Evolutionary conservation across 139 green algal species (phyloP).

Genomic region (Micractinium conductrix): DNA sequence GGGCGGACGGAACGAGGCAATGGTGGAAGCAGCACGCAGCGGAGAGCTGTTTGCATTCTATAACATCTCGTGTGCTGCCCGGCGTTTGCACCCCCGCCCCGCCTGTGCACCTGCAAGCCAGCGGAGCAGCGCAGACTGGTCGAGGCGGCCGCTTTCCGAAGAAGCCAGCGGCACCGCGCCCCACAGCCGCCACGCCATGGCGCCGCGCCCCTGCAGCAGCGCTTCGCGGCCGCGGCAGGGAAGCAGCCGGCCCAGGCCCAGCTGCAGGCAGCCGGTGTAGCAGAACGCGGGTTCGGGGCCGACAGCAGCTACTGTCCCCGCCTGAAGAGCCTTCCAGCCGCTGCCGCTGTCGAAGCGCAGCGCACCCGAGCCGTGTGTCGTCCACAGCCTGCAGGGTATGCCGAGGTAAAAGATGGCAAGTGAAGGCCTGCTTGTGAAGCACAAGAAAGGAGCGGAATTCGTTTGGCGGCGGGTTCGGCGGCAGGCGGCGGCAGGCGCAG

Average conservation of each 20-base stretch:
- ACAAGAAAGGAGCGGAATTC: background rate
- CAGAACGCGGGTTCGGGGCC: background rate
- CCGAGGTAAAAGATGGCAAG: too few relatives aligned
- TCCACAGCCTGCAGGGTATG: constrained; percentile 3
- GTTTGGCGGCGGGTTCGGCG: too few relatives aligned
- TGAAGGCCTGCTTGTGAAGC: background rate
- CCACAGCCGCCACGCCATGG: constrained; percentile 24
- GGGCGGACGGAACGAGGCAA: too few relatives aligned
- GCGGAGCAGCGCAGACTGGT: constrained; percentile 8
- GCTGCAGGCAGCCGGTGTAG: constrained; percentile 4
- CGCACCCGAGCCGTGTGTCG: background rate
- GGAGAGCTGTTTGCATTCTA: background rate
- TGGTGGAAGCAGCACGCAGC: background rate
- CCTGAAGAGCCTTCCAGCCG: background rate
- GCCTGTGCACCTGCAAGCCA: constrained; percentile 1
- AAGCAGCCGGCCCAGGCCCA: constrained; percentile 3
- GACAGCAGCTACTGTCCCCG: background rate
- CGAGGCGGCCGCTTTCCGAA: background rate
- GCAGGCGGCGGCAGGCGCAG: background rate
- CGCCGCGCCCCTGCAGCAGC: background rate
- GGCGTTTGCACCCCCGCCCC: background rate
- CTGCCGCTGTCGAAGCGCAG: background rate
- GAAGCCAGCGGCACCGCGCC: background rate
- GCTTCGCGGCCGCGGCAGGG: constrained; percentile 3
- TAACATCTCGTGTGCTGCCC: too few relatives aligned